Evolutionary conservation across 2,329 filamentous ascomycete species (phyloP), one percentile per base, ranked within the genome.

Genomic region (Colletotrichum horii): DNA sequence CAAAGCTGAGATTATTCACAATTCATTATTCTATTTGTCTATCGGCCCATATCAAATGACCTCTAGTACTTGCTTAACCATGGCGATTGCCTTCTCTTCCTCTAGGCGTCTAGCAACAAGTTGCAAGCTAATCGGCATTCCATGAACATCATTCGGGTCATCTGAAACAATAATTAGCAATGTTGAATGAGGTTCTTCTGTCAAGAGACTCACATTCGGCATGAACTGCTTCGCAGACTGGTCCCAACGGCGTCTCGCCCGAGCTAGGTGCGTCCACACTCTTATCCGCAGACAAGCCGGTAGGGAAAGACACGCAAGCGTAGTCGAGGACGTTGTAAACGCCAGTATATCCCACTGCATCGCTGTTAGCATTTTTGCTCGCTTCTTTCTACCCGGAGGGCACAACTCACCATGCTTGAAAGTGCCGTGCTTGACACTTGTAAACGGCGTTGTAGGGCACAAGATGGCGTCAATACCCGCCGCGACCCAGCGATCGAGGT

Each of bases 401-500:
- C 1, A 12, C 2, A 19, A 80, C 85, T 79, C 61, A 87, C 87
- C 84, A 48, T 89, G 85, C 79, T 82, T 84, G 55, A 88, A 87
- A 2, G 81, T 81, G 6, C 86, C 86, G 61, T 86, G 83, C 79
- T 87, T 85, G 34, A 85, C 84, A 0, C 83, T 83, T 55, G 83
- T 84, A 66, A 86, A 89, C 1, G 88, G 86, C 36, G 86, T 87
- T 0, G 87, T 88, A 0, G 93, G 92, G 66, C 90, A 91, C 2
- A 94, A 81, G 11, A 94, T 87, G 2, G 91, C 91, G 79, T 94
- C 93, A 9, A 93, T 88, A 2, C 85, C 86, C 0, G 85, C 84
- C 62, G 80, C 80, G 38, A 84, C 84, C 88, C 88, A 89, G 4
- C 85, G 83, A 55, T 88, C 85, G 0, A 89, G 81, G 66, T 89